phyloP scores from a whole-genome alignment of 495 filamentous ascomycete species.

The Hypoxylon trugodes region DNA sequence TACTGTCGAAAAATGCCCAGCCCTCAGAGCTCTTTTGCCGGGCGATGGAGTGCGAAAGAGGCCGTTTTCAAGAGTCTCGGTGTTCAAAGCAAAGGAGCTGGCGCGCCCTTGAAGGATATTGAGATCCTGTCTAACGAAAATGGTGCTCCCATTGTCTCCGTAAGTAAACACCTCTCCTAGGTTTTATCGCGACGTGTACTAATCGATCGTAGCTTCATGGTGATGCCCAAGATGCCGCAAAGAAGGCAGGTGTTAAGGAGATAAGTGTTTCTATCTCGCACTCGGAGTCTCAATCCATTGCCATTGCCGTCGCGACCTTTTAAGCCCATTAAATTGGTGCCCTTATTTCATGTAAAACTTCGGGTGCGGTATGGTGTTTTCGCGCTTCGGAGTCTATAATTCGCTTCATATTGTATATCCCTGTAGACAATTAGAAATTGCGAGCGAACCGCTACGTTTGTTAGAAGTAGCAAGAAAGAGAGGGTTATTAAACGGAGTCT shows the following conservation, averaged over 20 bases:
- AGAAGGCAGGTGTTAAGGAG: conserved; percentile 82
- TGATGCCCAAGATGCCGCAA: conserved; percentile 79
- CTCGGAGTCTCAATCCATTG: conserved; percentile 88
- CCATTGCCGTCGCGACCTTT: conserved; percentile 85
- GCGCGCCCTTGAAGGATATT: conserved; percentile 91
- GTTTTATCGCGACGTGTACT: conserved; percentile 44
- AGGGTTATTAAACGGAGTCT: not conserved
- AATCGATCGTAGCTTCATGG: conserved; percentile 76
- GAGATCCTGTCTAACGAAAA: conserved; percentile 84
- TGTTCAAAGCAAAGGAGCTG: conserved; percentile 84
- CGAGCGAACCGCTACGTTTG: not conserved
- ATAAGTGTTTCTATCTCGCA: conserved; percentile 95
- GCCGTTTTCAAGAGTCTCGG: conserved; percentile 98
- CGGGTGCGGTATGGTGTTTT: conserved; percentile 27
- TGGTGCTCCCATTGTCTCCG: conserved; percentile 83
- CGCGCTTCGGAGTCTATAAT: conserved; percentile 15
- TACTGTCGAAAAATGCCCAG: conserved; percentile 81
- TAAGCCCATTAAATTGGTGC: conserved; percentile 44
- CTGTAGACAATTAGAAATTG: conserved; percentile 25
- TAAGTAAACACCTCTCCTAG: conserved; percentile 59
- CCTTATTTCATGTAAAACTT: conserved; percentile 29
- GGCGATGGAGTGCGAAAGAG: conserved; percentile 96
- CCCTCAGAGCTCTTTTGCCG: conserved; percentile 86
- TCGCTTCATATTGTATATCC: conserved; percentile 38
- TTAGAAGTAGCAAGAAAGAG: conserved; percentile 2